These are phyloP conservation scores for Aspergillus leporis DNA, from an alignment of 495 filamentous ascomycete genomes.

Conservation along the genomic window DNA sequence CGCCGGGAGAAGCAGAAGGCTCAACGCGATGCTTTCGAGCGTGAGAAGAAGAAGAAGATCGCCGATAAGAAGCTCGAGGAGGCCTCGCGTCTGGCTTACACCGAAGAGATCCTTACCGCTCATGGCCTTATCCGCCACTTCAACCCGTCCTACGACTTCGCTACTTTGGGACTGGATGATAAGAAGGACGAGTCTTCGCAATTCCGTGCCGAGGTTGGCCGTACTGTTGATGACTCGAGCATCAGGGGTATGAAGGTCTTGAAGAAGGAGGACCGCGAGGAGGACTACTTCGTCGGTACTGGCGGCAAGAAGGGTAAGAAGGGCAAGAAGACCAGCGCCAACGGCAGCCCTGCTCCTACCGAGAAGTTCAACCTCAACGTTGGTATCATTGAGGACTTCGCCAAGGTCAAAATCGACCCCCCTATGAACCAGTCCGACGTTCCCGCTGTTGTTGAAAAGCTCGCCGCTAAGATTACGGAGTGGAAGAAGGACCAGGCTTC, in stretches of 20 bases:
- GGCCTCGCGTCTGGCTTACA: constrained; percentile 83
- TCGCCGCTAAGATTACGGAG: constrained; percentile 85
- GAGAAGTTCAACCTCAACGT: constrained; percentile 83
- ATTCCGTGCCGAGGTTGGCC: constrained; percentile 74
- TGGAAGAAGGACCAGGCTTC: constrained; percentile 90
- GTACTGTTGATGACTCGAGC: constrained; percentile 75
- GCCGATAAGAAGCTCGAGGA: constrained; percentile 86
- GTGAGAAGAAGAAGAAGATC: constrained; percentile 75
- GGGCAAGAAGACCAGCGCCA: constrained; percentile 68
- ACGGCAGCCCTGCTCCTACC: constrained; percentile 45
- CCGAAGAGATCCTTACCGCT: constrained; percentile 85
- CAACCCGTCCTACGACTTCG: constrained; percentile 73
- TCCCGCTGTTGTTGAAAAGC: constrained; percentile 74
- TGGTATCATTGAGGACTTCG: constrained; percentile 86
- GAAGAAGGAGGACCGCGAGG: constrained; percentile 82
- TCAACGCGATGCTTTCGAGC: constrained; percentile 73
- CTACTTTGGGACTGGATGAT: constrained; percentile 51
- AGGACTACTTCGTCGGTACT: constrained; percentile 80
- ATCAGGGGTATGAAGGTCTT: constrained; percentile 76
- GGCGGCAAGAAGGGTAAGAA: constrained; percentile 92
- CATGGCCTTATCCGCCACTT: constrained; percentile 87
- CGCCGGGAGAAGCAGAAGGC: constrained; percentile 76
- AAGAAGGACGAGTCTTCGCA: constrained; percentile 68
- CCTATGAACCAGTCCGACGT: constrained; percentile 85
- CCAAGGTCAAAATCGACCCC: constrained; percentile 77